Conservation (phyloP, 495 filamentous ascomycete species). For the Penicillium antarcticum region DNA sequence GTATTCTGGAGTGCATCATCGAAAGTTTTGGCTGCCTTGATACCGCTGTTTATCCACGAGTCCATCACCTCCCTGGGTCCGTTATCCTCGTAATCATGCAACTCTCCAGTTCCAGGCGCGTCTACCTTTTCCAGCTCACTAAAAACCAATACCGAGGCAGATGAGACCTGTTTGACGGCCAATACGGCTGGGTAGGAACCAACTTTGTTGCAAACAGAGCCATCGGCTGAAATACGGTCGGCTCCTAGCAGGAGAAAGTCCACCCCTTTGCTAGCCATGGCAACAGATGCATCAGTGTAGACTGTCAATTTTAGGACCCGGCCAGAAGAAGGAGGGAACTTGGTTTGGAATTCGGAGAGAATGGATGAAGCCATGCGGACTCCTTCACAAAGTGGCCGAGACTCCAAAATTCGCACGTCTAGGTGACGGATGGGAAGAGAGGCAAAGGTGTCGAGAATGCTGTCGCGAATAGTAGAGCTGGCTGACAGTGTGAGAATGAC, state of each 20-base stretch:
- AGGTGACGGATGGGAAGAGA: slow-evolving; percentile 30
- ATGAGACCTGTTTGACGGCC: slow-evolving; percentile 42
- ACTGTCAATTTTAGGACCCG: slow-evolving; percentile 40
- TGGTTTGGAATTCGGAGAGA: slow-evolving; percentile 26
- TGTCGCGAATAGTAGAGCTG: slow-evolving; percentile 56
- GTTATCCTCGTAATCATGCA: slow-evolving; percentile 44
- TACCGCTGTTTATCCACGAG: slow-evolving; percentile 37
- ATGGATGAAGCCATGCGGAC: slow-evolving; percentile 51
- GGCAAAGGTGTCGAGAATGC: slow-evolving; percentile 29
- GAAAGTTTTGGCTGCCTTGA: slow-evolving; percentile 22
- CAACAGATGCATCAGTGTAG: slow-evolving; percentile 60
- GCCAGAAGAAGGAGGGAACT: slow-evolving; percentile 10
- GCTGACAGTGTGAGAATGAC: slow-evolving; percentile 56
- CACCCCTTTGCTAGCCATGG: slow-evolving; percentile 43
- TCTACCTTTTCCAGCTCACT: slow-evolving; percentile 61
- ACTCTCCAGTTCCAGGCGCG: slow-evolving; percentile 31
- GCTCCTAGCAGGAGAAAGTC: slow-evolving; percentile 60
- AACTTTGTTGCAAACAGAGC: slow-evolving; percentile 63
- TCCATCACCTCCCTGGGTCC: slow-evolving; percentile 41
- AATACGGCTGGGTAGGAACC: slow-evolving; percentile 57
- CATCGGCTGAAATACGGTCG: slow-evolving; percentile 51
- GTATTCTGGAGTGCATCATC: slow-evolving; percentile 7
- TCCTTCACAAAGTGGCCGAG: slow-evolving; percentile 64
- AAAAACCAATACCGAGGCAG: slow-evolving; percentile 46
- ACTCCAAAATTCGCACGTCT: slow-evolving; percentile 60